phyloP scores from a whole-genome alignment of 2,329 filamentous ascomycete genomes.

The Cladophialophora exuberans region DNA sequence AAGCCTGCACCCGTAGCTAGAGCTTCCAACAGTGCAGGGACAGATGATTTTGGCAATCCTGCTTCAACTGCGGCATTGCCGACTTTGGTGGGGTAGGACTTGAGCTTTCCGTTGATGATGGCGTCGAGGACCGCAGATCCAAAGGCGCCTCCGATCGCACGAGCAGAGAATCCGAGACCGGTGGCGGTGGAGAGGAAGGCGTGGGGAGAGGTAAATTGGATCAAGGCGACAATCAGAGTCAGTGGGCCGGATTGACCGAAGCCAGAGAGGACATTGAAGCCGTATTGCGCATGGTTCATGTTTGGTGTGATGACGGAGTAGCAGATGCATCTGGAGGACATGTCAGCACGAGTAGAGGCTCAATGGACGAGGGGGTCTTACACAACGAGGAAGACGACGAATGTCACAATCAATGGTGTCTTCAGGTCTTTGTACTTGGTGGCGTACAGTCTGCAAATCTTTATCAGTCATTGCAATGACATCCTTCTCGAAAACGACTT shows the following conservation, averaged over 20 bases:
- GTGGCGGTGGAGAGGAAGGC: slow-evolving; percentile 58
- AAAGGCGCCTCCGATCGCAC: slow-evolving; percentile 58
- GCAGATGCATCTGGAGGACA: slow-evolving; percentile 44
- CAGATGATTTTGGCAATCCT: slow-evolving; percentile 46
- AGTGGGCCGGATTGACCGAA: slow-evolving; percentile 56
- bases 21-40: slow-evolving; percentile 45
- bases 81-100: slow-evolving; percentile 47
- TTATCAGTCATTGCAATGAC: slow-evolving; percentile 5
- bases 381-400: slow-evolving; percentile 52
- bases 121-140: slow-evolving; percentile 57
- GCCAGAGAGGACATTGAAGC: slow-evolving; percentile 52
- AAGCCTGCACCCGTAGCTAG: slow-evolving; percentile 41
- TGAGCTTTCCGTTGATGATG: slow-evolving; percentile 55
- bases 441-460: slow-evolving; percentile 43
- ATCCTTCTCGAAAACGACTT: slow-evolving; percentile 30
- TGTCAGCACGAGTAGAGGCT: slow-evolving; percentile 11
- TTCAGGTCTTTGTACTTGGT: slow-evolving; percentile 56
- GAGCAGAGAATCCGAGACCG: slow-evolving; percentile 56
- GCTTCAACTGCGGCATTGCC: slow-evolving; percentile 46
- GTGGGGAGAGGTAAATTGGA: slow-evolving; percentile 59
- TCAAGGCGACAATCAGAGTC: slow-evolving; percentile 53
- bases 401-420: slow-evolving; percentile 51
- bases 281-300: slow-evolving; percentile 52
- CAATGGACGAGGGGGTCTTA: slow-evolving; percentile 35
- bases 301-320: slow-evolving; percentile 51